Percentiles rank a stretch among this genome's conserved stretches.
These are phyloP conservation scores for Yamadazyma membranifaciens DNA, from an alignment of 1,139 yeast genomes.

Conservation along the genomic window DNA sequence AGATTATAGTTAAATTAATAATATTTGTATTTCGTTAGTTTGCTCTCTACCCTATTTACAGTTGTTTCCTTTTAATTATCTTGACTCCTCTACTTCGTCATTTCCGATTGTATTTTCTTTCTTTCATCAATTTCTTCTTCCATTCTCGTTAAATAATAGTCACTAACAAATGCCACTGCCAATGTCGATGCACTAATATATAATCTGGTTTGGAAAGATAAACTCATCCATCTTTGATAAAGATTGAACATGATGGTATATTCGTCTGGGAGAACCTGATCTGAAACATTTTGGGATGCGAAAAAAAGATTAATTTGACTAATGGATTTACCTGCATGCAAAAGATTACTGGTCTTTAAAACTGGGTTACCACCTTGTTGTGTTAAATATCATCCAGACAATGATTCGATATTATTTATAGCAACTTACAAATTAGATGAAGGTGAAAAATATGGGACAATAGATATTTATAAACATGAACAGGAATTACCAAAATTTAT, in stretches of 20 bases:
- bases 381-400: slow-evolving; percentile 55
- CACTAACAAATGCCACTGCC: slow-evolving; percentile 51
- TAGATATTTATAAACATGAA: slow-evolving; percentile 55
- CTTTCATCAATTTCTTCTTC: slow-evolving; percentile 40
- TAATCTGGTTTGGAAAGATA: slow-evolving; percentile 51
- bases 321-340: slow-evolving; percentile 8
- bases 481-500: slow-evolving; percentile 9
- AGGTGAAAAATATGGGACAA: slow-evolving; percentile 65
- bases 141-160: slow-evolving; percentile 45
- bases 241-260: slow-evolving; percentile 26
- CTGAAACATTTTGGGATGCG: background rate
- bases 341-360: slow-evolving; percentile 25
- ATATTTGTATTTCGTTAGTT: background rate
- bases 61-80: background rate
- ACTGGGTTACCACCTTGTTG: slow-evolving; percentile 83
- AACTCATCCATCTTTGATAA: slow-evolving; percentile 45
- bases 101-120: slow-evolving; percentile 13
- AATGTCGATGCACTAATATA: slow-evolving; percentile 57
- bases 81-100: background rate
- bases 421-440: slow-evolving; percentile 80
- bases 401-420: slow-evolving; percentile 48
- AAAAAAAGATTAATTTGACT: background rate
- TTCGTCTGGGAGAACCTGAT: background rate
- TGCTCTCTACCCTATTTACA: background rate
- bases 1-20: background rate